Conservation (phyloP, 768 basidiomycete species). For the Phylloporus rhodoxanthus region DNA sequence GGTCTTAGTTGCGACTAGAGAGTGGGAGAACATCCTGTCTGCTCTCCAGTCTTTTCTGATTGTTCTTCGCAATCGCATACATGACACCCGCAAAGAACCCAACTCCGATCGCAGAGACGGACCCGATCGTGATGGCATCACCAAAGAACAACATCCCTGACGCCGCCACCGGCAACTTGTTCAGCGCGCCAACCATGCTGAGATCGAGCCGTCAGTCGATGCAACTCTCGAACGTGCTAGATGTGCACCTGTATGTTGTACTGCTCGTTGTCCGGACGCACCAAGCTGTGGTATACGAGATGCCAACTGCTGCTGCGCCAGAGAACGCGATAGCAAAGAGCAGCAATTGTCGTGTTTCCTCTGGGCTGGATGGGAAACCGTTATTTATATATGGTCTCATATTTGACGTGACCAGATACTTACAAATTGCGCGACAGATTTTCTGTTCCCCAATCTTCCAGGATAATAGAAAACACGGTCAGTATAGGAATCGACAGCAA, state of each 20-base stretch:
- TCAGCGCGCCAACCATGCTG: conserved; percentile 95
- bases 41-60: conserved; percentile 75
- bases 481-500: conserved; percentile 90
- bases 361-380: conserved; percentile 52
- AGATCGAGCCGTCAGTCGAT: conserved; percentile 7
- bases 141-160: conserved; percentile 99
- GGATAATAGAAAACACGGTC: conserved; percentile 68
- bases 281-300: conserved; percentile 98
- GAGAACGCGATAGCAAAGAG: conserved; percentile 90
- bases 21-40: conserved; percentile 63
- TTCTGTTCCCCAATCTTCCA: conserved; percentile 84
- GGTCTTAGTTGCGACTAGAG: conserved; percentile 42
- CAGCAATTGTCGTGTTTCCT: conserved; percentile 69
- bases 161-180: conserved; percentile 96
- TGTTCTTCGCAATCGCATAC: conserved; percentile 92
- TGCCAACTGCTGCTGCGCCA: conserved; percentile 95
- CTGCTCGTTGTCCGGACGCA: conserved; percentile 93
- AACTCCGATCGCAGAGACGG: conserved; percentile 77
- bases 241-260: conserved; percentile 87
- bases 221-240: background rate
- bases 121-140: conserved; percentile 81
- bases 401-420: conserved; percentile 29
- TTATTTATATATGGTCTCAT: background rate
- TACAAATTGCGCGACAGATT: conserved; percentile 85
- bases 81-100: conserved; percentile 91